A percentile compares a stretch with the other conserved stretches of the same genome.
Evolutionary conservation across 495 filamentous ascomycete genomes (phyloP).

Genomic region (Baudoinia panamericana): DNA sequence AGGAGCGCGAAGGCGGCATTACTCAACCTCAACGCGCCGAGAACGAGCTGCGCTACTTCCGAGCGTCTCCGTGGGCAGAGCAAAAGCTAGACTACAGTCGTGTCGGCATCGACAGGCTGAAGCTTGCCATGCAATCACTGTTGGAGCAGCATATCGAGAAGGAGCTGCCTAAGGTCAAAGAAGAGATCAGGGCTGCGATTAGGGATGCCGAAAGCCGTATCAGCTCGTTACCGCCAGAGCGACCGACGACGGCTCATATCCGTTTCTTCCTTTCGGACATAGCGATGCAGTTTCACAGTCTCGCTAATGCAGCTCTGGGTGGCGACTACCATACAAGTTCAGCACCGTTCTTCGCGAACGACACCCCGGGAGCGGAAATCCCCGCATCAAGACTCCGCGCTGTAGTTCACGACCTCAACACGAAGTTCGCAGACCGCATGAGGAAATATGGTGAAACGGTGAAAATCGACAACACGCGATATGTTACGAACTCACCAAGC

Average conservation of each 20-base stretch:
- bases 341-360: conserved; percentile 5
- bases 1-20: neutral
- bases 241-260: conserved; percentile 11
- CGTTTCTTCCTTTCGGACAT: conserved; percentile 13
- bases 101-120: conserved; percentile 3
- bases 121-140: conserved; percentile 4
- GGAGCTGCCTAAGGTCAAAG: conserved; percentile 14
- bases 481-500: too few species aligned
- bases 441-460: too few species aligned
- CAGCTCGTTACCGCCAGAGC: neutral
- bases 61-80: conserved; percentile 8
- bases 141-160: conserved; percentile 12
- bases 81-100: neutral
- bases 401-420: too few species aligned
- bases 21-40: neutral
- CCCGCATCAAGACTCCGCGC: too few species aligned
- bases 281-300: conserved; percentile 13
- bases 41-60: conserved; percentile 5
- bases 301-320: conserved; percentile 8
- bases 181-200: conserved; percentile 12
- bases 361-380: too few species aligned
- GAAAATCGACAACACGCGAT: too few species aligned
- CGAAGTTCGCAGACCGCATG: too few species aligned
- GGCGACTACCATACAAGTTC: conserved; percentile 10
- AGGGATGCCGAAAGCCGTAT: neutral